These are phyloP conservation scores for Rhodotorula kratochvilovae DNA, from an alignment of 768 basidiomycete genomes.

Conservation along the genomic window DNA sequence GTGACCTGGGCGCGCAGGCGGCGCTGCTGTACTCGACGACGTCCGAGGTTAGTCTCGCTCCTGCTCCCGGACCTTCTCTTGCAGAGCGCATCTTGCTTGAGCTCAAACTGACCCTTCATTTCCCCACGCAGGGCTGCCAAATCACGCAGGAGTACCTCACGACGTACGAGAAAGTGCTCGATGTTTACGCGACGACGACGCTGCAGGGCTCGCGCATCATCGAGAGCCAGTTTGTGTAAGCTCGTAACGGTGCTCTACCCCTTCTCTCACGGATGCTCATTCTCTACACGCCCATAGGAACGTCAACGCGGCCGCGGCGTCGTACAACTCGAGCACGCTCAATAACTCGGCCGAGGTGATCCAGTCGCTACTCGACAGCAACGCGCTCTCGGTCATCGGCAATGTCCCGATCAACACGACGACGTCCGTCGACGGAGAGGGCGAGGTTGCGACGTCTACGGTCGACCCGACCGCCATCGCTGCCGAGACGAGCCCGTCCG, in stretches of 20 bases:
- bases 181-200: conserved; percentile 71
- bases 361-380: conserved; percentile 47
- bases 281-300: conserved; percentile 1
- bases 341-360: conserved; percentile 52
- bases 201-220: conserved; percentile 56
- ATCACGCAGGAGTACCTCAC: conserved; percentile 67
- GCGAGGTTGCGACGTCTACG: not conserved
- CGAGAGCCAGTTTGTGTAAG: conserved; percentile 38
- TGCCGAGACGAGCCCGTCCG: not conserved
- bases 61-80: too few species aligned
- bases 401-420: conserved; percentile 18
- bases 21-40: conserved; percentile 73
- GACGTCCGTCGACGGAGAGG: not conserved
- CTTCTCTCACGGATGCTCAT: not conserved
- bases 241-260: not conserved
- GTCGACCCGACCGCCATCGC: not conserved
- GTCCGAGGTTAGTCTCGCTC: conserved; percentile 48
- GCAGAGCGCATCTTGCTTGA: not conserved
- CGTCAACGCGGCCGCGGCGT: conserved; percentile 16
- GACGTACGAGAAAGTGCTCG: conserved; percentile 66
- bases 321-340: conserved; percentile 47
- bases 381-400: conserved; percentile 23
- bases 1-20: conserved; percentile 70
- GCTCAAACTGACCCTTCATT: not conserved
- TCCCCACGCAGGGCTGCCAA: conserved; percentile 56